phyloP scores from a whole-genome alignment of 371 early-diverging fungal genomes.

The Mortierella sp. region DNA sequence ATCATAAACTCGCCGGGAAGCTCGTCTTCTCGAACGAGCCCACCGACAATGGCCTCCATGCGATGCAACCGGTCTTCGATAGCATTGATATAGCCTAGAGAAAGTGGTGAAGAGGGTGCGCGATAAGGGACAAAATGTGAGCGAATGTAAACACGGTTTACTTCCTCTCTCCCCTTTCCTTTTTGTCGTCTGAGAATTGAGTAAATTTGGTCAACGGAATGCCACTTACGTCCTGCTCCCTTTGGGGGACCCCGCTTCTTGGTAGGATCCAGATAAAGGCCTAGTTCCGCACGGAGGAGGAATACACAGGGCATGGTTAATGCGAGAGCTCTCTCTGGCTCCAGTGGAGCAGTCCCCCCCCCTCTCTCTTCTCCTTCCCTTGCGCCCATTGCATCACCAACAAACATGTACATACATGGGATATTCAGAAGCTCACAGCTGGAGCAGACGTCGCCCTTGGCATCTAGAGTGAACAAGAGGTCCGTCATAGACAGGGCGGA shows the following conservation, averaged over 20 bases:
- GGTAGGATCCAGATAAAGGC: slow-evolving; percentile 47
- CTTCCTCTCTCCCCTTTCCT: too few species aligned
- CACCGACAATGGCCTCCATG: slow-evolving; percentile 66
- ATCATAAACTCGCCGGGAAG: slow-evolving; percentile 1
- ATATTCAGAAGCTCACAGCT: slow-evolving; percentile 47
- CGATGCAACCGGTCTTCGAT: slow-evolving; percentile 74
- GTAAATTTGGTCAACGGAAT: not conserved
- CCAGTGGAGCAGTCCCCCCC: too few species aligned
- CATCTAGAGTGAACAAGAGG: slow-evolving; percentile 24
- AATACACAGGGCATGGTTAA: not conserved
- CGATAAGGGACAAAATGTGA: too few species aligned
- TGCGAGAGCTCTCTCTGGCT: too few species aligned
- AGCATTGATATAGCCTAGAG: slow-evolving; percentile 74
- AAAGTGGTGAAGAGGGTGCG: not conserved
- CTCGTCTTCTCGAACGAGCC: slow-evolving; percentile 41
- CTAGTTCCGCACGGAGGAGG: slow-evolving; percentile 7
- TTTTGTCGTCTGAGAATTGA: too few species aligned
- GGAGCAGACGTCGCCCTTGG: slow-evolving; percentile 42
- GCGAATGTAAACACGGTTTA: too few species aligned
- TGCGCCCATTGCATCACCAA: not conserved
- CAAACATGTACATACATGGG: slow-evolving; percentile 28
- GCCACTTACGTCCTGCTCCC: slow-evolving; percentile 49
- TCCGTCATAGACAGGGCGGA: not conserved
- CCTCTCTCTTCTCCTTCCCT: not conserved
- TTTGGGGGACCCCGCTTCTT: slow-evolving; percentile 52